Conservation (phyloP, 805 yeast genomes). For the Kuraishia floccosa region DNA sequence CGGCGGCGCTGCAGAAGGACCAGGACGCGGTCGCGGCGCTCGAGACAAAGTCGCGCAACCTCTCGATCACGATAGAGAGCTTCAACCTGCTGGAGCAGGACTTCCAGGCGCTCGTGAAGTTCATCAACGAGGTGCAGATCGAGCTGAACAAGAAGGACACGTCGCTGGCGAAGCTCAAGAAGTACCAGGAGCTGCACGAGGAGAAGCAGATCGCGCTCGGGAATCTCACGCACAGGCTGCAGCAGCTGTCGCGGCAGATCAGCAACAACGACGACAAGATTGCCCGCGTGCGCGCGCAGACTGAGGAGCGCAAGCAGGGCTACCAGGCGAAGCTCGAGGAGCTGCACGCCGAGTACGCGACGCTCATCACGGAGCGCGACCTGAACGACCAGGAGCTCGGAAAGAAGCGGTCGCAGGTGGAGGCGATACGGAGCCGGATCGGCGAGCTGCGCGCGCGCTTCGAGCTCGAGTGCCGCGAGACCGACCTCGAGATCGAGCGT, state of each 20-base stretch:
- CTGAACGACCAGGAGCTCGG: slow-evolving; percentile 36
- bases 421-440: slow-evolving; percentile 27
- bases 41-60: slow-evolving; percentile 37
- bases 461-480: slow-evolving; percentile 39
- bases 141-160: slow-evolving; percentile 32
- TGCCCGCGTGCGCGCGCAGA: slow-evolving; percentile 28
- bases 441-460: slow-evolving; percentile 27
- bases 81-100: slow-evolving; percentile 40
- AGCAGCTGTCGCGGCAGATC: slow-evolving; percentile 39
- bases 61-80: slow-evolving; percentile 45
- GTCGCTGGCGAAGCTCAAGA: slow-evolving; percentile 22
- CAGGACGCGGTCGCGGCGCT: slow-evolving; percentile 23
- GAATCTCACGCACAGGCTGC: slow-evolving; percentile 28
- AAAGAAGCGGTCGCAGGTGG: slow-evolving; percentile 34
- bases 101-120: slow-evolving; percentile 25
- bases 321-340: slow-evolving; percentile 28
- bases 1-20: slow-evolving; percentile 28
- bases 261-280: slow-evolving; percentile 35
- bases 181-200: slow-evolving; percentile 28
- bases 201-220: slow-evolving; percentile 22
- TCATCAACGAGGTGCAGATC: slow-evolving; percentile 36
- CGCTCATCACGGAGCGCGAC: slow-evolving; percentile 35
- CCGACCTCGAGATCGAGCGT: slow-evolving; percentile 41
- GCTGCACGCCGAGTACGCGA: slow-evolving; percentile 33
- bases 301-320: slow-evolving; percentile 30